phyloP scores from a whole-genome alignment of 2,329 filamentous ascomycete species.

The Pestalotiopsis sp. region DNA sequence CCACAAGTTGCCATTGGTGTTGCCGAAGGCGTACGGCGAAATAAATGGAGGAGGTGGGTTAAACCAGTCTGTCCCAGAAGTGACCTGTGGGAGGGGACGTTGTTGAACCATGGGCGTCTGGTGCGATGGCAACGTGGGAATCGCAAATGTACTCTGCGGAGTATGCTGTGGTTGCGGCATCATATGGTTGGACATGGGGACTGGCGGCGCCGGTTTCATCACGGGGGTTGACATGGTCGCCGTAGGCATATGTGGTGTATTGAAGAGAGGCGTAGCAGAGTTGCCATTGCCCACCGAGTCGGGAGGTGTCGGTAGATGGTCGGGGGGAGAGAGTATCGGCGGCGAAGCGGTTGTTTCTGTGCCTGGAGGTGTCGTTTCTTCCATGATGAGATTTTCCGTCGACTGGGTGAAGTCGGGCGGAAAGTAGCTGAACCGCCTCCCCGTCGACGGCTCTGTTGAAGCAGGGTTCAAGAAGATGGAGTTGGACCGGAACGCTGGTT shows the following conservation, averaged over 20 bases:
- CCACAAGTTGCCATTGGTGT: conserved; percentile 34
- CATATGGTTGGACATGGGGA: conserved; percentile 19
- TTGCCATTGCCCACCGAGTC: conserved; percentile 25
- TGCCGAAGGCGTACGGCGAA: conserved; percentile 50
- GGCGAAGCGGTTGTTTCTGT: conserved; percentile 28
- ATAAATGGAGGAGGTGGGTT: conserved; percentile 52
- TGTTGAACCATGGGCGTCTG: conserved; percentile 27
- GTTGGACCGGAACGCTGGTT: conserved; percentile 63
- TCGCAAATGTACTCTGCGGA: conserved; percentile 34
- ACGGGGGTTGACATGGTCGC: conserved; percentile 23
- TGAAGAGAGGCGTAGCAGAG: conserved; percentile 24
- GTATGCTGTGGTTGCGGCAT: conserved; percentile 14
- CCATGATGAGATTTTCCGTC: conserved; percentile 29
- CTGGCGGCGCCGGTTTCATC: conserved; percentile 23
- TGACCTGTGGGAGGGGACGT: conserved; percentile 42
- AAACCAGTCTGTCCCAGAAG: conserved; percentile 50
- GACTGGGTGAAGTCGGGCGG: conserved; percentile 53
- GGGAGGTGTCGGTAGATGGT: conserved; percentile 27
- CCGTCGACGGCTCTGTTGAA: conserved; percentile 47
- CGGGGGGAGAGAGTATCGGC: conserved; percentile 27
- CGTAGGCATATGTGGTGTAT: conserved; percentile 24
- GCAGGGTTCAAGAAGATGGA: conserved; percentile 65
- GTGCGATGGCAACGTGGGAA: conserved; percentile 39
- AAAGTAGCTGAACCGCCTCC: conserved; percentile 64
- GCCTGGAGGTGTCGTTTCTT: conserved; percentile 29